Evolutionary conservation across 108 stramenopile genomes (phyloP).

Genomic region (Chaetoceros muelleri): DNA sequence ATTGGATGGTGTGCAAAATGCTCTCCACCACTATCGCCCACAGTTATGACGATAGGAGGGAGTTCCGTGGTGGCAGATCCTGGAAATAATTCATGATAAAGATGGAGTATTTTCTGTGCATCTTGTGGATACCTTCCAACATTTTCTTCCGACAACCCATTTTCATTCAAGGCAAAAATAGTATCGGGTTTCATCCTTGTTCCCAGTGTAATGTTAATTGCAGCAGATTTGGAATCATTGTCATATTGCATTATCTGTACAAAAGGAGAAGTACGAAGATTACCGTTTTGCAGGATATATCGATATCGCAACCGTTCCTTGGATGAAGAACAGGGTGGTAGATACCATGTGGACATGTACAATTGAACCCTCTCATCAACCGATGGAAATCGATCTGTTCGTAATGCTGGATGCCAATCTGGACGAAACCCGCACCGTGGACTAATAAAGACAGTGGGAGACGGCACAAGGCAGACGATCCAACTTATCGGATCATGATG

Average conservation of each 20-base stretch:
- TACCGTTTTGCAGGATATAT: background rate
- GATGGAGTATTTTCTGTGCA: no score
- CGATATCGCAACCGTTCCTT: background rate
- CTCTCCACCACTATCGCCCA: no score
- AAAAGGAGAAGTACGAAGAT: background rate
- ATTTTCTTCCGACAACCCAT: background rate
- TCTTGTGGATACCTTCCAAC: no score
- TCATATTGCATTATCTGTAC: background rate
- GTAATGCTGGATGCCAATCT: slow-evolving; percentile 6
- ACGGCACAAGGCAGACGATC: no score
- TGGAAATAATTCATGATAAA: no score
- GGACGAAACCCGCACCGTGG: background rate
- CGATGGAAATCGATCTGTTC: slow-evolving; percentile 45
- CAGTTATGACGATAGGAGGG: no score
- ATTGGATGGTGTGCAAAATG: no score
- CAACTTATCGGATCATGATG: no score
- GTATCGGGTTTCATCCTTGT: background rate
- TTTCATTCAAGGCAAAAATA: background rate
- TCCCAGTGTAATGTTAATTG: background rate
- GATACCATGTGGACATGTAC: slow-evolving; percentile 66
- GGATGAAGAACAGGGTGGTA: slow-evolving; percentile 18
- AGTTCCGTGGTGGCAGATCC: no score
- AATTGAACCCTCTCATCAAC: slow-evolving; percentile 52
- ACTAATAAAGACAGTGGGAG: no score
- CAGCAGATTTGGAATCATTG: background rate